These are phyloP conservation scores for Colletotrichum liriopes DNA, from an alignment of 2,329 filamentous ascomycete species.

Conservation along the genomic window DNA sequence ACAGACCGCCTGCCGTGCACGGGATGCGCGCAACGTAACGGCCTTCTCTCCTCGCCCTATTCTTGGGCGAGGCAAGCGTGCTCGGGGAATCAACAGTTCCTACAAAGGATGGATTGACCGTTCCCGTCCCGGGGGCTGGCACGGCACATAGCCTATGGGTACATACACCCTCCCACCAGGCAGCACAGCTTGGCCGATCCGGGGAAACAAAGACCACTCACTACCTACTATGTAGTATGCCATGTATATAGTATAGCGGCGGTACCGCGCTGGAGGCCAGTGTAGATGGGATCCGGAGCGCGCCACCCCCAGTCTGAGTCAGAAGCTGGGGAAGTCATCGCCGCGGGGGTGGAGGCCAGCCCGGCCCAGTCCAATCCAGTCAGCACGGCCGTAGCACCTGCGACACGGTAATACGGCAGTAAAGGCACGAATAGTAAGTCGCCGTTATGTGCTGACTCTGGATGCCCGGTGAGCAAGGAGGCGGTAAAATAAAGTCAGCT, in stretches of 20 bases:
- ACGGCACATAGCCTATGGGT: not conserved
- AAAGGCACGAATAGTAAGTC: slow-evolving; percentile 5
- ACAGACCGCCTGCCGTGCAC: not conserved
- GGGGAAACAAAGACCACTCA: slow-evolving; percentile 27
- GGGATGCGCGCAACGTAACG: slow-evolving; percentile 20
- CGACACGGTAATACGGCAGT: not conserved
- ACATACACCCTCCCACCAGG: not conserved
- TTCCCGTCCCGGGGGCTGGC: slow-evolving; percentile 32
- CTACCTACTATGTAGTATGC: too few species aligned
- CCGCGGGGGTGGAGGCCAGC: slow-evolving; percentile 11
- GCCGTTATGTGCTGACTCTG: slow-evolving; percentile 9
- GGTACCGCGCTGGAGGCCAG: slow-evolving; percentile 2
- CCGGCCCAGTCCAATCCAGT: slow-evolving; percentile 11
- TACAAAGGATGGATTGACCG: slow-evolving; percentile 26
- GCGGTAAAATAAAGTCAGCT: slow-evolving; percentile 14
- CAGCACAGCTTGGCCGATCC: slow-evolving; percentile 30
- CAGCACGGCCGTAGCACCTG: slow-evolving; percentile 21
- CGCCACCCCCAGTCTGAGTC: slow-evolving; percentile 42
- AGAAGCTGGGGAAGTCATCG: slow-evolving; percentile 33
- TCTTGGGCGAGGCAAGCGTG: slow-evolving; percentile 10
- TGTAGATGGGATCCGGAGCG: slow-evolving; percentile 23
- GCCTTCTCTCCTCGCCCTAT: slow-evolving; percentile 13
- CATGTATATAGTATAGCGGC: not conserved
- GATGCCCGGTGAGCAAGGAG: not conserved
- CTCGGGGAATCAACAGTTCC: slow-evolving; percentile 13